These are phyloP conservation scores for Mycena galericulata DNA, from an alignment of 768 basidiomycete genomes.

Conservation along the genomic window DNA sequence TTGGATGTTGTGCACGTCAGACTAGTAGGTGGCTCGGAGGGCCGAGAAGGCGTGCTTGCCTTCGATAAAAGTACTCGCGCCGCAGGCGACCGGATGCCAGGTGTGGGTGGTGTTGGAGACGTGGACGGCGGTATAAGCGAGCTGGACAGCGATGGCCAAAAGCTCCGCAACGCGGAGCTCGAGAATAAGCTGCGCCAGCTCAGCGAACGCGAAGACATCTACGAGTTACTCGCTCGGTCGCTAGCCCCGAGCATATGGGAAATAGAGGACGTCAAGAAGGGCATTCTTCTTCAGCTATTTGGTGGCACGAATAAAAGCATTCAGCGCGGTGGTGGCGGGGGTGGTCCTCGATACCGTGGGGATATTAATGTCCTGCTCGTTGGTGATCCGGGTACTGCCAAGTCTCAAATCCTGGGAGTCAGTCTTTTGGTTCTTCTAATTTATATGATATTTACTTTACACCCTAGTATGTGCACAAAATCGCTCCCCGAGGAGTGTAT, in stretches of 20 bases:
- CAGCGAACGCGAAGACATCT: conserved; percentile 82
- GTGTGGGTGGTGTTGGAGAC: conserved; percentile 77
- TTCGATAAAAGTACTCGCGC: conserved; percentile 85
- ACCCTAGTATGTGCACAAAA: conserved; percentile 97
- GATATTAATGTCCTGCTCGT: conserved; percentile 98
- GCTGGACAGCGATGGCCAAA: conserved; percentile 55
- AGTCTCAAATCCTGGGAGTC: conserved; percentile 94
- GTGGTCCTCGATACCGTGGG: conserved; percentile 95
- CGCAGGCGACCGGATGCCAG: conserved; percentile 74
- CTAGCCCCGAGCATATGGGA: conserved; percentile 97
- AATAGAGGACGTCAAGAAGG: conserved; percentile 99
- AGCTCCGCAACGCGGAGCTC: conserved; percentile 73
- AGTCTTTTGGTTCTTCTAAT: conserved; percentile 31
- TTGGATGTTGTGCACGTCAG: conserved; percentile 95
- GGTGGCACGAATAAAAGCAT: conserved; percentile 99
- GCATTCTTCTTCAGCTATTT: conserved; percentile 94
- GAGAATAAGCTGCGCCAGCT: conserved; percentile 83
- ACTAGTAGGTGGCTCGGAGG: conserved; percentile 74
- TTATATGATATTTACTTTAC: conserved; percentile 17
- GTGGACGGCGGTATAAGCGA: conserved; percentile 76
- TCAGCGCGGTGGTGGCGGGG: conserved; percentile 91
- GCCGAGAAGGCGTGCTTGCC: conserved; percentile 68
- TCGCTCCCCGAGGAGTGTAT: conserved; percentile 97
- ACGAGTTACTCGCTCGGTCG: conserved; percentile 85
- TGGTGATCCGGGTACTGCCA: conserved; percentile 97